Evolutionary conservation across 2,329 filamentous ascomycete species (phyloP).

Genomic region (Sarocladiaceae sp.): DNA sequence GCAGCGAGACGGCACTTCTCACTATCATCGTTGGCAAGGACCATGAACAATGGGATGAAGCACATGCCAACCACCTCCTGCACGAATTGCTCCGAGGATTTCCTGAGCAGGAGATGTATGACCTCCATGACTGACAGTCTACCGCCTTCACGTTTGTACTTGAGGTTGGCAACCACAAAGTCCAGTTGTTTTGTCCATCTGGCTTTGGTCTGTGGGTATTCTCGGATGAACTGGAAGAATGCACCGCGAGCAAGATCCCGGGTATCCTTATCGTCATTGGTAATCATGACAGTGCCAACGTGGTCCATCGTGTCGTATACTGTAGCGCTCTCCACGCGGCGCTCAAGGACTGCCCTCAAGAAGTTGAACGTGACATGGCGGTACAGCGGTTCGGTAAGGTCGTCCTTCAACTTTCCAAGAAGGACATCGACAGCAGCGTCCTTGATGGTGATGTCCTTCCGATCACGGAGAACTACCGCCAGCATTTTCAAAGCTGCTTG

Average conservation of each 20-base stretch:
- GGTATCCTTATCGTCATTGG: conserved; percentile 85
- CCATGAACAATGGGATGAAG: conserved; percentile 82
- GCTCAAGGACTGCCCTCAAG: conserved; percentile 77
- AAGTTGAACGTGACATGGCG: conserved; percentile 96
- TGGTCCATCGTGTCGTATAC: conserved; percentile 92
- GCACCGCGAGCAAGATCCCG: conserved; percentile 83
- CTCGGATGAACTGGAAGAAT: conserved; percentile 90
- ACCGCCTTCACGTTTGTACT: conserved; percentile 85
- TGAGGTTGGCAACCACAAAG: conserved; percentile 86
- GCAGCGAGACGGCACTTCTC: conserved; percentile 81
- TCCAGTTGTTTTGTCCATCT: conserved; percentile 84
- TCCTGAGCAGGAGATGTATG: conserved; percentile 78
- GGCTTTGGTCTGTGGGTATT: conserved; percentile 89
- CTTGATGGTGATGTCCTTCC: conserved; percentile 69
- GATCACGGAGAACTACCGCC: conserved; percentile 78
- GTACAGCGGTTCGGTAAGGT: conserved; percentile 87
- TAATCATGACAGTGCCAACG: conserved; percentile 89
- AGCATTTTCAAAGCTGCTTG: conserved; percentile 89
- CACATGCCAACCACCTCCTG: conserved; percentile 78
- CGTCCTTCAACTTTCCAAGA: conserved; percentile 75
- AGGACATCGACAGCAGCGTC: conserved; percentile 80
- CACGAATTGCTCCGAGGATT: conserved; percentile 75
- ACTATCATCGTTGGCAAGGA: conserved; percentile 84
- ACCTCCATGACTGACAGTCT: conserved; percentile 92
- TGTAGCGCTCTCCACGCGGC: conserved; percentile 78